Conservation (phyloP, 148 eudicot species). For the Rhododendron mucronatum region DNA sequence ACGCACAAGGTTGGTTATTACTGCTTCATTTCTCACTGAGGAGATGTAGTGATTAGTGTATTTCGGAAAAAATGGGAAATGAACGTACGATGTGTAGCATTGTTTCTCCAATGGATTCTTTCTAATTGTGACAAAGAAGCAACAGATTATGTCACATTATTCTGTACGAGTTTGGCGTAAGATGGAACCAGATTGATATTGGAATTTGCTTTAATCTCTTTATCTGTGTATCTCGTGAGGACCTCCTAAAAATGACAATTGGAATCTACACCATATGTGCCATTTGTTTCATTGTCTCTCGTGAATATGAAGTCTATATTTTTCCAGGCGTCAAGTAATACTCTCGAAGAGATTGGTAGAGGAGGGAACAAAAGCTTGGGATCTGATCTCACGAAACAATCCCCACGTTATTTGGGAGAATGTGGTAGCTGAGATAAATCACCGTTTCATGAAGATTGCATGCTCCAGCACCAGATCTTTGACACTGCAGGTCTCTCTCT, state of each 20-base stretch:
- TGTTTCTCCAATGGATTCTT: neutral
- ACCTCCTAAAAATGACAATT: neutral
- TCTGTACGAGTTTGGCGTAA: neutral
- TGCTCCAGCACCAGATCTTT: conserved; percentile 63
- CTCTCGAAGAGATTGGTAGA: conserved; percentile 69
- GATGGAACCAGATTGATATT: neutral
- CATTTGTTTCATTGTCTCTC: neutral
- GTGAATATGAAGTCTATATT: neutral
- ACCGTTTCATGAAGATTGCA: conserved; percentile 61
- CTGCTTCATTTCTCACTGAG: neutral
- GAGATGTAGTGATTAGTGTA: neutral
- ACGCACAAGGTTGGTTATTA: neutral
- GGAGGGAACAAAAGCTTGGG: conserved; percentile 83
- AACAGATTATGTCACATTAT: neutral
- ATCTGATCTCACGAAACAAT: conserved; percentile 45
- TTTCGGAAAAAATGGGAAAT: neutral
- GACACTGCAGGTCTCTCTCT: conserved; percentile 57
- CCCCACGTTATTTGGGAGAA: conserved; percentile 70
- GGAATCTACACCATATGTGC: neutral
- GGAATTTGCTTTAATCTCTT: neutral
- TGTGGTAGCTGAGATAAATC: conserved; percentile 54
- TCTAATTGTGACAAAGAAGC: neutral
- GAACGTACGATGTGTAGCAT: neutral
- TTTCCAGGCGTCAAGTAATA: conserved; percentile 67
- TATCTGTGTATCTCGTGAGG: neutral